A percentile compares a stretch with the other conserved stretches of the same genome.
Evolutionary conservation across 768 basidiomycete genomes (phyloP).

Genomic region (Rhizopogon salebrosus): DNA sequence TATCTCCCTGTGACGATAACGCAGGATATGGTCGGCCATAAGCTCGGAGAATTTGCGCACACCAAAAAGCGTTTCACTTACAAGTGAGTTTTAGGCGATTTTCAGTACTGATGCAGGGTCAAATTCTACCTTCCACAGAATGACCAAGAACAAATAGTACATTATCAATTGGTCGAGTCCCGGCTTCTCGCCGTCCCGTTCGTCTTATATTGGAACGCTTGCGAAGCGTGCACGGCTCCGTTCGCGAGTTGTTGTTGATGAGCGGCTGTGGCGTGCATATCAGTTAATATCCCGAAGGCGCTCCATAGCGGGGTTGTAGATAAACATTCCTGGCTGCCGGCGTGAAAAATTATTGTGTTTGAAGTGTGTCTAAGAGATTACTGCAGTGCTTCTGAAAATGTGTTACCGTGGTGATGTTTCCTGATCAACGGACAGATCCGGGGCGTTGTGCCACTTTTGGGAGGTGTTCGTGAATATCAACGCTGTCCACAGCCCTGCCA

Average conservation of each 20-base stretch:
- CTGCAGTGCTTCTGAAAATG: no score
- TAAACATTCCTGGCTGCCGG: not conserved
- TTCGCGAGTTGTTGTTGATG: not conserved
- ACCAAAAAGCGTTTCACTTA: constrained; percentile 85
- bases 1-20: constrained; percentile 83
- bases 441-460: constrained; percentile 9
- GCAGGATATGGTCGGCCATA: constrained; percentile 99
- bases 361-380: not conserved
- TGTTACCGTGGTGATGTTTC: constrained; percentile 25
- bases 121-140: constrained; percentile 18
- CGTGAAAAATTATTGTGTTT: constrained; percentile 1
- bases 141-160: constrained; percentile 38
- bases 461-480: no score
- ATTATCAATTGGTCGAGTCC: not conserved
- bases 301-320: not conserved
- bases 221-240: not conserved
- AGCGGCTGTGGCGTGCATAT: not conserved
- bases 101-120: not conserved
- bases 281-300: not conserved
- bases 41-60: constrained; percentile 90
- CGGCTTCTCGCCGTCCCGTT: not conserved
- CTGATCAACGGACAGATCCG: constrained; percentile 28
- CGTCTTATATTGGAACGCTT: not conserved
- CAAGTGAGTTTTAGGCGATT: constrained; percentile 51
- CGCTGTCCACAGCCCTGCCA: not conserved